These are phyloP conservation scores for Solanum lignicaule DNA, from an alignment of 257 asterid species.

Conservation along the genomic window DNA sequence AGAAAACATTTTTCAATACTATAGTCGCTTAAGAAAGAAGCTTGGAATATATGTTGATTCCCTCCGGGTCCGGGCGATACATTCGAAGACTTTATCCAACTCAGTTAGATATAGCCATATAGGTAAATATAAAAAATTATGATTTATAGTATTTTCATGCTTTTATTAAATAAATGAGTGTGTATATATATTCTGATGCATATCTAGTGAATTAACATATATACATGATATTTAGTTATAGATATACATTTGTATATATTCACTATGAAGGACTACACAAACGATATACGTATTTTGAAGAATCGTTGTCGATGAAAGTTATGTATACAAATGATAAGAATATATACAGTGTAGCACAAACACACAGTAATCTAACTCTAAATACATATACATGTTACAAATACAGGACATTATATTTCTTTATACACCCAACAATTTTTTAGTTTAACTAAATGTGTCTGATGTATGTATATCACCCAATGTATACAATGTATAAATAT, in stretches of 20 bases:
- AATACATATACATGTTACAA: not conserved
- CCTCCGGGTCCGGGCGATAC: not conserved
- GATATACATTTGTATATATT: not conserved
- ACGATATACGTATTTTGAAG: not conserved
- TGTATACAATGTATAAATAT: not conserved
- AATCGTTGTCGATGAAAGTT: not conserved
- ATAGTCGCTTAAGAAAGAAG: not conserved
- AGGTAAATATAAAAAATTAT: too few species aligned
- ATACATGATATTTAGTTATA: not conserved
- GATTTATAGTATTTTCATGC: too few species aligned
- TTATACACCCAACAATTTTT: not conserved
- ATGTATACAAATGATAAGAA: not conserved
- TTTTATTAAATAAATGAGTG: too few species aligned
- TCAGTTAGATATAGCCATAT: not conserved
- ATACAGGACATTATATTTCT: not conserved
- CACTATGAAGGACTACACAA: not conserved
- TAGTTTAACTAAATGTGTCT: not conserved
- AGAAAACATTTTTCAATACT: not conserved
- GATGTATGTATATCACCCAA: not conserved
- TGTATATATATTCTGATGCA: too few species aligned
- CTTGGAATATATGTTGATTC: not conserved
- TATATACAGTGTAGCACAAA: not conserved
- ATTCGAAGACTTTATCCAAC: not conserved
- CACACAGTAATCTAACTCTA: not conserved
- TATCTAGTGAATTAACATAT: too few species aligned